Evolutionary conservation across 352 stramenopile species (phyloP).

Genomic region (Pseudoperonospora humuli): DNA sequence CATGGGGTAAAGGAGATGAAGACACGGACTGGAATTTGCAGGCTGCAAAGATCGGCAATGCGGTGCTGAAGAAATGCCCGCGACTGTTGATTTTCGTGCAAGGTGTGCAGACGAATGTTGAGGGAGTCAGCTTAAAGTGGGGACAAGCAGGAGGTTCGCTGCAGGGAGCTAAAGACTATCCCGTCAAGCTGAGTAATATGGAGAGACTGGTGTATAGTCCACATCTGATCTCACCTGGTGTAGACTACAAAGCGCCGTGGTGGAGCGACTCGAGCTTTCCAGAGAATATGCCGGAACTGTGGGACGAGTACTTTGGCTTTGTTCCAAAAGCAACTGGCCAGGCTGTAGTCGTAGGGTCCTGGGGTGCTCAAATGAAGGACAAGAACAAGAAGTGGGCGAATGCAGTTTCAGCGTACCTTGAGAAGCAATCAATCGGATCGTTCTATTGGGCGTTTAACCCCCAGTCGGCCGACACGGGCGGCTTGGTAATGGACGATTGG

Average conservation of each 20-base stretch:
- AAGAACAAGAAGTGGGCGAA: constrained; percentile 53
- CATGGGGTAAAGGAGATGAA: constrained; percentile 50
- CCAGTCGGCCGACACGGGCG: constrained; percentile 58
- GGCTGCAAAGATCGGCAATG: constrained; percentile 58
- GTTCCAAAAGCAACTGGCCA: constrained; percentile 45
- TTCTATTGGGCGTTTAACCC: constrained; percentile 81
- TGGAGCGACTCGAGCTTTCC: constrained; percentile 52
- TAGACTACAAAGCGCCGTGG: constrained; percentile 58
- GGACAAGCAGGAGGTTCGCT: constrained; percentile 55
- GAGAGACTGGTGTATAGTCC: constrained; percentile 62
- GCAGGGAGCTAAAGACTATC: constrained; percentile 48
- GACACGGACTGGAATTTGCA: constrained; percentile 62
- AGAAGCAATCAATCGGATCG: constrained; percentile 45
- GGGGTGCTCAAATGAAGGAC: constrained; percentile 55
- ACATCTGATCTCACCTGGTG: constrained; percentile 52
- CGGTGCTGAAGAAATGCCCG: constrained; percentile 50
- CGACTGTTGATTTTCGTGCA: constrained; percentile 66
- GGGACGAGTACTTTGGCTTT: constrained; percentile 65
- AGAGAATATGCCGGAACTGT: constrained; percentile 57
- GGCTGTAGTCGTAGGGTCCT: constrained; percentile 54
- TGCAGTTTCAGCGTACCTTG: constrained; percentile 41
- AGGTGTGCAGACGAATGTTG: constrained; percentile 64
- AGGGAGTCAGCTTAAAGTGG: constrained; percentile 44
- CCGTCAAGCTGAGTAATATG: constrained; percentile 62
- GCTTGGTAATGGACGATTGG: constrained; percentile 68